Conservation (phyloP, 306 rosid genomes). For the Cyclanthera cordifolia region DNA sequence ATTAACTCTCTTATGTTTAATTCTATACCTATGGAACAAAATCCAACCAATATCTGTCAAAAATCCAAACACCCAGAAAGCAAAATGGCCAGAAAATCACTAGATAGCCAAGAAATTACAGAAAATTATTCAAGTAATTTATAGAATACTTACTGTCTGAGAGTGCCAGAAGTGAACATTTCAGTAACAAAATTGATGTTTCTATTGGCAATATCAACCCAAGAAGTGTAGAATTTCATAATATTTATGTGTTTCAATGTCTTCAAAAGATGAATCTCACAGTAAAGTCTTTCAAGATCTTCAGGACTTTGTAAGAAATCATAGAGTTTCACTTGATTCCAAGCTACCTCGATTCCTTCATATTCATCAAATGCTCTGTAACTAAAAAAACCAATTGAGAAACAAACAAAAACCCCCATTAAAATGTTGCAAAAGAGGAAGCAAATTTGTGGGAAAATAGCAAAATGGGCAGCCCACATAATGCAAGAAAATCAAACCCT, state of each 20-base stretch:
- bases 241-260: conserved; percentile 78
- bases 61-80: background rate
- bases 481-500: conserved; percentile 20
- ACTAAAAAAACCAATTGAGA: conserved; percentile 19
- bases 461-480: background rate
- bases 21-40: conserved; percentile 54
- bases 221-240: conserved; percentile 87
- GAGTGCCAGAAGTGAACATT: conserved; percentile 95
- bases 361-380: conserved; percentile 92
- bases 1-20: conserved; percentile 73
- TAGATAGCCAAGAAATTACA: background rate
- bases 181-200: conserved; percentile 90
- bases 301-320: conserved; percentile 90
- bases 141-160: conserved; percentile 54
- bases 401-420: background rate
- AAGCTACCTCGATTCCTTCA: conserved; percentile 95
- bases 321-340: conserved; percentile 87
- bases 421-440: conserved; percentile 21
- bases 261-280: conserved; percentile 88
- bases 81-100: too few species aligned
- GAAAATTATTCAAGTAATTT: background rate
- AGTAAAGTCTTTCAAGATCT: conserved; percentile 87
- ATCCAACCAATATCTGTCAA: conserved; percentile 18
- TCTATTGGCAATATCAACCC: conserved; percentile 82
- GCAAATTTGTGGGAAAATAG: background rate